Conservation (phyloP, 805 yeast genomes). For the Debaryomyces tyrocola region DNA sequence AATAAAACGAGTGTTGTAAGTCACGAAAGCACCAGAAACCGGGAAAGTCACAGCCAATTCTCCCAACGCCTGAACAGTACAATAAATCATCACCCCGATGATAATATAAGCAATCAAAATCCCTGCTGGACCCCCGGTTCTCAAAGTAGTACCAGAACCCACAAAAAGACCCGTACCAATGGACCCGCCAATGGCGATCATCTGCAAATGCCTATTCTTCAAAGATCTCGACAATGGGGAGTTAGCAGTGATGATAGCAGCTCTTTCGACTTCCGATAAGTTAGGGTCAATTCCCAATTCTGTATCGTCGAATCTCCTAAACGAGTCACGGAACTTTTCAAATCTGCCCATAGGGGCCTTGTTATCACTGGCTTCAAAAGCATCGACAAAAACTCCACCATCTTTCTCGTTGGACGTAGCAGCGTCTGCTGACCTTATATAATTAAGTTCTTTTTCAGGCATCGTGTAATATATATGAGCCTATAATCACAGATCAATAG, state of each 20-base stretch:
- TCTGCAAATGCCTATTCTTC: constrained; percentile 66
- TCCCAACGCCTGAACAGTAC: constrained; percentile 50
- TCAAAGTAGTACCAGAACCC: constrained; percentile 64
- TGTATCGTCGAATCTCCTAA: constrained; percentile 29
- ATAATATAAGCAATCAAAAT: constrained; percentile 55
- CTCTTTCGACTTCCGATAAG: constrained; percentile 25
- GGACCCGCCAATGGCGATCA: constrained; percentile 83
- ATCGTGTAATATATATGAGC: constrained; percentile 11
- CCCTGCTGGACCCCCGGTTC: constrained; percentile 78
- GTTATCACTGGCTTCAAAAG: constrained; percentile 17
- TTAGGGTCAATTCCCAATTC: constrained; percentile 44
- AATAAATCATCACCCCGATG: constrained; percentile 58
- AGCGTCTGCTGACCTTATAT: constrained; percentile 37
- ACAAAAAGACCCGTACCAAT: constrained; percentile 85
- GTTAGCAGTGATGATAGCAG: constrained; percentile 44
- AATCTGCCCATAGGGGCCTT: constrained; percentile 19
- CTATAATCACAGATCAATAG: too few relatives aligned
- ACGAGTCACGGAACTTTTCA: constrained; percentile 27
- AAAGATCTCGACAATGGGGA: constrained; percentile 52
- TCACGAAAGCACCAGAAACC: constrained; percentile 66
- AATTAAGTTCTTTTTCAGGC: constrained; percentile 44
- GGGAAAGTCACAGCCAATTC: constrained; percentile 66
- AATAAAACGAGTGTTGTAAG: constrained; percentile 57
- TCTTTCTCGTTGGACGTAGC: constrained; percentile 34
- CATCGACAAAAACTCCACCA: constrained; percentile 38